phyloP scores from a whole-genome alignment of 169 alveolate genomes.

The Plasmodium vinckei region DNA sequence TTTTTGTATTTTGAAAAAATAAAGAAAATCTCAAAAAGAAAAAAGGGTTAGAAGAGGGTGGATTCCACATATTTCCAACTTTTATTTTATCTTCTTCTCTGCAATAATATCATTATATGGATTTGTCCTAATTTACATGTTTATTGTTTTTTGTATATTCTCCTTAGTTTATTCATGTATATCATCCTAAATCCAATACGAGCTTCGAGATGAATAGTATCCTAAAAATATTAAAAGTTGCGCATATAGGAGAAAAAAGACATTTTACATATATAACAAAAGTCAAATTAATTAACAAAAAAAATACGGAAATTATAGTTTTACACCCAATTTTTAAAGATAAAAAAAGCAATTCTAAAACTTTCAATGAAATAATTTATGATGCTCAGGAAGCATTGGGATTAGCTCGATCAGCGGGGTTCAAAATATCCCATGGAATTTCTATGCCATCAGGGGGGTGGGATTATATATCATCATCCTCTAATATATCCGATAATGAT shows the following conservation, averaged over 20 bases:
- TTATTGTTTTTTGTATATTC: too few relatives aligned
- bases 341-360: constrained; percentile 12
- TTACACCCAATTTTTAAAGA: constrained; percentile 57
- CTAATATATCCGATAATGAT: constrained; percentile 1
- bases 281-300: background rate
- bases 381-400: constrained; percentile 77
- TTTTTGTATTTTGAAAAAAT: too few relatives aligned
- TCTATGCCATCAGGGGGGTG: constrained; percentile 76
- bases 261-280: constrained; percentile 17
- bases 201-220: constrained; percentile 6
- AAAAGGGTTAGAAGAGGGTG: too few relatives aligned
- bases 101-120: too few relatives aligned
- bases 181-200: background rate
- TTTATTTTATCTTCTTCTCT: too few relatives aligned
- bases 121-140: too few relatives aligned
- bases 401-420: constrained; percentile 70
- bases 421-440: constrained; percentile 65
- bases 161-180: background rate
- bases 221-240: constrained; percentile 3
- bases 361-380: constrained; percentile 40
- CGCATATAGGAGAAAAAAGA: constrained; percentile 11
- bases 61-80: too few relatives aligned
- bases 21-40: too few relatives aligned
- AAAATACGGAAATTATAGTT: constrained; percentile 67
- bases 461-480: background rate